phyloP scores from a whole-genome alignment of 495 filamentous ascomycete genomes.

The Pseudotulostoma volvatum region DNA sequence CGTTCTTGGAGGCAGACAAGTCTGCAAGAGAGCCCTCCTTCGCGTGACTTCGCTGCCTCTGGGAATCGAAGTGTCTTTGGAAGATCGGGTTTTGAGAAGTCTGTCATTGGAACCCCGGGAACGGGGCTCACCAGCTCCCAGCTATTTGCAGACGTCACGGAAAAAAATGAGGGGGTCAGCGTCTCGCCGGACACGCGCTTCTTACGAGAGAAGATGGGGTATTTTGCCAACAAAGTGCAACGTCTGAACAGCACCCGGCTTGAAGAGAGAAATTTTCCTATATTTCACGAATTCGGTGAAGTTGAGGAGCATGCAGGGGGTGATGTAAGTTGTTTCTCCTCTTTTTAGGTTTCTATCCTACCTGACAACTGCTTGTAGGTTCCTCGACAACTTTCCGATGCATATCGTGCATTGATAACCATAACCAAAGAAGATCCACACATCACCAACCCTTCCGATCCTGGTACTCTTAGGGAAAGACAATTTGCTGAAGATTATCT shows the following conservation, averaged over 20 bases:
- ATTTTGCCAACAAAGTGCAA: slow-evolving; percentile 59
- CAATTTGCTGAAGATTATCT: slow-evolving; percentile 59
- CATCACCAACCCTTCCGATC: slow-evolving; percentile 32
- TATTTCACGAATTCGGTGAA: slow-evolving; percentile 54
- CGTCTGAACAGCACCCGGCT: slow-evolving; percentile 57
- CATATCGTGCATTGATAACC: slow-evolving; percentile 60
- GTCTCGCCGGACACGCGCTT: slow-evolving; percentile 50
- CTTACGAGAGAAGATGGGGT: slow-evolving; percentile 61
- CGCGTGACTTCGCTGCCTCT: slow-evolving; percentile 18
- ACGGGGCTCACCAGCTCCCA: slow-evolving; percentile 36
- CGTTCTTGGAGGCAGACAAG: slow-evolving; percentile 33
- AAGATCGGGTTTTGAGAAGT: slow-evolving; percentile 52
- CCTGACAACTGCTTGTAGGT: slow-evolving; percentile 20
- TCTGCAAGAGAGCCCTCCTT: slow-evolving; percentile 12
- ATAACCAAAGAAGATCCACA: slow-evolving; percentile 52
- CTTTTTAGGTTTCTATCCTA: not conserved
- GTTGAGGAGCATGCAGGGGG: slow-evolving; percentile 53
- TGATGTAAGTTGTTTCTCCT: slow-evolving; percentile 33
- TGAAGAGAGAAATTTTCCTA: slow-evolving; percentile 43
- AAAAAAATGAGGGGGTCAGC: slow-evolving; percentile 28
- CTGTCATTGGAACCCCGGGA: slow-evolving; percentile 65
- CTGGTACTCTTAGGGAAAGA: slow-evolving; percentile 49
- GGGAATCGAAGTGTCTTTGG: slow-evolving; percentile 52
- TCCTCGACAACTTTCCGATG: slow-evolving; percentile 51
- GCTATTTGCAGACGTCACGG: slow-evolving; percentile 51